Percentiles rank a stretch among this genome's conserved stretches.
These are phyloP conservation scores for Ogataea neopini DNA, from an alignment of 805 yeast genomes.

Conservation along the genomic window DNA sequence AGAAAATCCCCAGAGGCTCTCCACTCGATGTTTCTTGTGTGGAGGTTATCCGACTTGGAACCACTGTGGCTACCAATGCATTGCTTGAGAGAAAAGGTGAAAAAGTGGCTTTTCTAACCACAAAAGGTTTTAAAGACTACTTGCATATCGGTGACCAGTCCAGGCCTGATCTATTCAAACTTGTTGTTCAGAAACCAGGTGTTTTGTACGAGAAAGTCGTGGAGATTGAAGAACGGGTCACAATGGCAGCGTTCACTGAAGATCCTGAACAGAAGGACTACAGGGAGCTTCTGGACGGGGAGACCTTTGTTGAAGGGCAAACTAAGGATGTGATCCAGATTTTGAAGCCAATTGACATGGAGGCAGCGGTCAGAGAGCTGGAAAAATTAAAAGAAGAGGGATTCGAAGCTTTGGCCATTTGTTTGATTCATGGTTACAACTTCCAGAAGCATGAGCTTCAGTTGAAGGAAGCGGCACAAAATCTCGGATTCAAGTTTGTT, in stretches of 20 bases:
- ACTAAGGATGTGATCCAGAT: slow-evolving; percentile 41
- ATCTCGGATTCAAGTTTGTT: slow-evolving; percentile 50
- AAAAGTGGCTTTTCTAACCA: slow-evolving; percentile 24
- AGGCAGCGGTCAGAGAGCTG: slow-evolving; percentile 23
- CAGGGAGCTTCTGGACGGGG: slow-evolving; percentile 22
- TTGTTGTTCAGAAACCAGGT: slow-evolving; percentile 18
- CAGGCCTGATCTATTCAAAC: slow-evolving; percentile 25
- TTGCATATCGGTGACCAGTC: slow-evolving; percentile 34
- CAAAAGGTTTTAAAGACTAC: slow-evolving; percentile 33
- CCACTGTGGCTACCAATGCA: slow-evolving; percentile 28
- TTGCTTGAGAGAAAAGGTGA: slow-evolving; percentile 24
- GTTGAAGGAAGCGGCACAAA: slow-evolving; percentile 35
- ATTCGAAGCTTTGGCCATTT: slow-evolving; percentile 35
- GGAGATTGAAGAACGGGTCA: slow-evolving; percentile 21
- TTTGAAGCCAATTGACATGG: slow-evolving; percentile 34
- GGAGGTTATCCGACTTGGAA: slow-evolving; percentile 26
- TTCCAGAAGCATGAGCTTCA: slow-evolving; percentile 38
- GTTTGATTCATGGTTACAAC: slow-evolving; percentile 40
- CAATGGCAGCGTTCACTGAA: slow-evolving; percentile 25
- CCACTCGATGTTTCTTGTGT: slow-evolving; percentile 18
- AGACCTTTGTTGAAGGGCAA: slow-evolving; percentile 34
- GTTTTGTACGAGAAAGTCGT: slow-evolving; percentile 20
- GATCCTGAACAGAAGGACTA: slow-evolving; percentile 17
- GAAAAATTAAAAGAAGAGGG: slow-evolving; percentile 25
- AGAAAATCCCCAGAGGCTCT: slow-evolving; percentile 15